Conservation (phyloP, 2,329 filamentous ascomycete genomes). For the Cladophialophora carrionii region DNA sequence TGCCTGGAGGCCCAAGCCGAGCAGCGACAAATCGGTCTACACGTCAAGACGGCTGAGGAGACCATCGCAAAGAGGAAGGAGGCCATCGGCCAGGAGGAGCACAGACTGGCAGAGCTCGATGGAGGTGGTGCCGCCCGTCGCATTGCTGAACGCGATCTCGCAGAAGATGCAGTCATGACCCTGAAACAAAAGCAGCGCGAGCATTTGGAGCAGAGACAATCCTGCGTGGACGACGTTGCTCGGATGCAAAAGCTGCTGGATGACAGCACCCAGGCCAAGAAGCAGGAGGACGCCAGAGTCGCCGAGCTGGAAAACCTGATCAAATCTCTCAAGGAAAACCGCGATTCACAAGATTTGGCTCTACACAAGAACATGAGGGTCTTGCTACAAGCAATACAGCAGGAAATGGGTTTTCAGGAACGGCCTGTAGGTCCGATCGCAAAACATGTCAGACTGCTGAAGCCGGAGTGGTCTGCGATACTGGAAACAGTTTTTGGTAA, state of each 20-base stretch:
- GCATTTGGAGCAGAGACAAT: not conserved
- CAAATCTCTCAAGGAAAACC: slow-evolving; percentile 58
- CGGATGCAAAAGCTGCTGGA: slow-evolving; percentile 44
- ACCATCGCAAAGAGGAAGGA: slow-evolving; percentile 58
- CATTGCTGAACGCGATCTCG: slow-evolving; percentile 61
- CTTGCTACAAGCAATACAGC: slow-evolving; percentile 69
- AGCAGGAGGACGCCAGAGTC: slow-evolving; percentile 59
- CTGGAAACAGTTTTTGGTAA: slow-evolving; percentile 77
- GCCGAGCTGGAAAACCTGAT: slow-evolving; percentile 57
- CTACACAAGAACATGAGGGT: slow-evolving; percentile 63
- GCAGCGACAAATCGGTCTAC: slow-evolving; percentile 64
- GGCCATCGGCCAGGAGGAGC: slow-evolving; percentile 50
- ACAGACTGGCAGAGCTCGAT: slow-evolving; percentile 67
- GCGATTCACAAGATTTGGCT: slow-evolving; percentile 63
- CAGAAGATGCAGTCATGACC: slow-evolving; percentile 55
- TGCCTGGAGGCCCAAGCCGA: slow-evolving; percentile 62
- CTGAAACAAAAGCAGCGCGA: slow-evolving; percentile 46
- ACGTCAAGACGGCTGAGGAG: slow-evolving; percentile 19
- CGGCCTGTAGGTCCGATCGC: slow-evolving; percentile 85
- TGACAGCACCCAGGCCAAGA: slow-evolving; percentile 38
- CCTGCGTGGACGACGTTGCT: slow-evolving; percentile 48
- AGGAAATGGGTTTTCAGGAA: slow-evolving; percentile 68
- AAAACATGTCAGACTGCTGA: slow-evolving; percentile 71
- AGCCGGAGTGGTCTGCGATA: slow-evolving; percentile 80
- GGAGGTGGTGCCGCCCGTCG: slow-evolving; percentile 70